Conservation (phyloP, 768 basidiomycete species). For the Rhodosporidiobolus sp. region DNA sequence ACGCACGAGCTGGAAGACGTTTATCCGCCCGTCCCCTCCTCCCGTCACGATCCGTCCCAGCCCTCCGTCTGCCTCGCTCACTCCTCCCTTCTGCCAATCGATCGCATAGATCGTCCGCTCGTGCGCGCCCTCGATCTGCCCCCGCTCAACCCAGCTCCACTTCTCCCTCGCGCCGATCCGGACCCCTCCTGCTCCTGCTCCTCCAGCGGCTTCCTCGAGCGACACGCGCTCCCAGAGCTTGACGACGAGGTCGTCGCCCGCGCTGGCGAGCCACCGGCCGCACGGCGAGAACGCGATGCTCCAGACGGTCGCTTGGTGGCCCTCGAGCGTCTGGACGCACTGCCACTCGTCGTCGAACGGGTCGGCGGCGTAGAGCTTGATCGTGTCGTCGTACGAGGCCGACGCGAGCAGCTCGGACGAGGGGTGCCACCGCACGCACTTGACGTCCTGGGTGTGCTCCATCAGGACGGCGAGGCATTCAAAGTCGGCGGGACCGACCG, state of each 20-base stretch:
- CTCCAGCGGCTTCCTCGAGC: background rate
- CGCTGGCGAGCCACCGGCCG: slow-evolving; percentile 77
- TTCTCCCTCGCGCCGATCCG: slow-evolving; percentile 39
- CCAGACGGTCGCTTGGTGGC: slow-evolving; percentile 87
- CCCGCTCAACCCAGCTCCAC: slow-evolving; percentile 63
- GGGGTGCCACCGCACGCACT: slow-evolving; percentile 87
- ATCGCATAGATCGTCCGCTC: slow-evolving; percentile 76
- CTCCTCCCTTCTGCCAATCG: slow-evolving; percentile 62
- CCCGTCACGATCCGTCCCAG: slow-evolving; percentile 82
- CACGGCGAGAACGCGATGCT: slow-evolving; percentile 72
- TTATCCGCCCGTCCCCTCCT: slow-evolving; percentile 78
- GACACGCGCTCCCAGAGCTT: slow-evolving; percentile 70
- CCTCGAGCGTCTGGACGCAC: slow-evolving; percentile 68
- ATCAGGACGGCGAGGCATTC: slow-evolving; percentile 92
- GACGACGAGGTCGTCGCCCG: slow-evolving; percentile 78
- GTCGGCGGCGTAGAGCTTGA: slow-evolving; percentile 89
- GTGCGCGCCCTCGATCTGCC: slow-evolving; percentile 61
- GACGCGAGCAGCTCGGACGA: slow-evolving; percentile 80
- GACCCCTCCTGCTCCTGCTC: background rate
- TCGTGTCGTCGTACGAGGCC: slow-evolving; percentile 92
- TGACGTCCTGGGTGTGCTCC: slow-evolving; percentile 96
- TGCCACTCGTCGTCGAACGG: slow-evolving; percentile 87
- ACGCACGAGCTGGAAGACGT: slow-evolving; percentile 67
- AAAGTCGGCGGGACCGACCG: slow-evolving; percentile 81
- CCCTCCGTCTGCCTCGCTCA: slow-evolving; percentile 41